A percentile compares a stretch with the other conserved stretches of the same genome.
These are phyloP conservation scores for Colletotrichum cereale DNA, from an alignment of 2,329 filamentous ascomycete species.

Conservation along the genomic window DNA sequence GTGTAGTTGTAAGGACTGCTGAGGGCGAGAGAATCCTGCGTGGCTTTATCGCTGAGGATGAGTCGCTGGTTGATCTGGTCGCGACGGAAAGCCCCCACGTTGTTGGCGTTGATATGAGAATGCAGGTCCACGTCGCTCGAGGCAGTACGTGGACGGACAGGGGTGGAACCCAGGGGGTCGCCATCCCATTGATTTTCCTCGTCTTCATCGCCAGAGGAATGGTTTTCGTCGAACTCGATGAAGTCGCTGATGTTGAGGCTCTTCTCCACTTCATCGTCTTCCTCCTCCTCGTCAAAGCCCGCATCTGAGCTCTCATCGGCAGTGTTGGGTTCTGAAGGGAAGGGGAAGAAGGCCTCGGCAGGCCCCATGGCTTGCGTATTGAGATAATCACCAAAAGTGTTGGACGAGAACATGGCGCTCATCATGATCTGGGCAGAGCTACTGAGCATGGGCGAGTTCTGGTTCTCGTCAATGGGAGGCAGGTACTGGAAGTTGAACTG, in stretches of 20 bases:
- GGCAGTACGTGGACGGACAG: constrained; percentile 62
- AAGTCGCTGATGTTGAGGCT: constrained; percentile 78
- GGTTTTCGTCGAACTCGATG: constrained; percentile 73
- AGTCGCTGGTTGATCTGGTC: constrained; percentile 74
- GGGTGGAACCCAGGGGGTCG: constrained; percentile 65
- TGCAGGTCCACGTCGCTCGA: constrained; percentile 60
- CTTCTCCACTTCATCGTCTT: constrained; percentile 74
- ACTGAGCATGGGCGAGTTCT: constrained; percentile 69
- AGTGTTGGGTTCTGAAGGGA: constrained; percentile 70
- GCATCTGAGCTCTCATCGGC: constrained; percentile 62
- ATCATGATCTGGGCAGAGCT: constrained; percentile 84
- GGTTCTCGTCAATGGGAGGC: constrained; percentile 50
- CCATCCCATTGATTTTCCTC: constrained; percentile 62
- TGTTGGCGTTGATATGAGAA: constrained; percentile 74
- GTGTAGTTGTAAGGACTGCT: constrained; percentile 71
- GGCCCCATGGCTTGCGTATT: constrained; percentile 78
- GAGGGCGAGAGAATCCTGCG: constrained; percentile 72
- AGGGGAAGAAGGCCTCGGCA: constrained; percentile 81
- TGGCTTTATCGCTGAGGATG: constrained; percentile 71
- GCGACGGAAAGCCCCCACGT: constrained; percentile 83
- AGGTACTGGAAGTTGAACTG: constrained; percentile 64
- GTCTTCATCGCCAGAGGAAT: constrained; percentile 71
- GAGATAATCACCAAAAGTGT: constrained; percentile 68
- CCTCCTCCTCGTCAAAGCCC: constrained; percentile 64
- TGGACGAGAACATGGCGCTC: constrained; percentile 74